Conservation (phyloP, 148 eudicot genomes). For the Dysphania ambrosioides region DNA sequence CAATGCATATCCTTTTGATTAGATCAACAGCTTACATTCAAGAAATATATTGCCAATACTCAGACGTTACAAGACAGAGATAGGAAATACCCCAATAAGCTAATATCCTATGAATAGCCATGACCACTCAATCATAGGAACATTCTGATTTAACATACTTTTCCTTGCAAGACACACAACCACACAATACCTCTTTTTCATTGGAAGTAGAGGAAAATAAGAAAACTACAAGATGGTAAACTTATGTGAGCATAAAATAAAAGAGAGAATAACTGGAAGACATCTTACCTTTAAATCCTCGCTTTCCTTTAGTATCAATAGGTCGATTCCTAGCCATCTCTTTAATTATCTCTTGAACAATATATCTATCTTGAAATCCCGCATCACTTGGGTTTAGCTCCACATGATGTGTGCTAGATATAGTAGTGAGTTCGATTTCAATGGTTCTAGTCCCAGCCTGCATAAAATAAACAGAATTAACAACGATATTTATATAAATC, state of each 20-base stretch:
- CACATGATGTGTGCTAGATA: constrained; percentile 87
- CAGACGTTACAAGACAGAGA: not conserved
- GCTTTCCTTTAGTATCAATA: constrained; percentile 82
- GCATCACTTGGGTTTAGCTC: constrained; percentile 95
- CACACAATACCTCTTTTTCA: not conserved
- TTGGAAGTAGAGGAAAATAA: not conserved
- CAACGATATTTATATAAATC: not conserved
- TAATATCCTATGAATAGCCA: not conserved
- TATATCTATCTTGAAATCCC: constrained; percentile 92
- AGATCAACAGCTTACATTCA: not conserved
- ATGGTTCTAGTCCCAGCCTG: constrained; percentile 89
- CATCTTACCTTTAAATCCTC: constrained; percentile 75
- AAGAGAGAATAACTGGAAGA: not conserved
- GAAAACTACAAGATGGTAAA: not conserved
- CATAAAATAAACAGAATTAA: constrained; percentile 13
- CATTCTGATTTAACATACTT: not conserved
- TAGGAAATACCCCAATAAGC: not conserved
- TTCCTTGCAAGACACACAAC: not conserved
- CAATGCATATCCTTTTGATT: not conserved
- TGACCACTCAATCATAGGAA: not conserved
- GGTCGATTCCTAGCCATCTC: constrained; percentile 99
- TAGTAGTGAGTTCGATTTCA: constrained; percentile 85
- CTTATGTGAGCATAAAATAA: not conserved
- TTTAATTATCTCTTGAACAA: constrained; percentile 94
- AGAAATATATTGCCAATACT: not conserved